phyloP scores from a whole-genome alignment of 75 land plant genomes.

The Cryptomeria japonica region DNA sequence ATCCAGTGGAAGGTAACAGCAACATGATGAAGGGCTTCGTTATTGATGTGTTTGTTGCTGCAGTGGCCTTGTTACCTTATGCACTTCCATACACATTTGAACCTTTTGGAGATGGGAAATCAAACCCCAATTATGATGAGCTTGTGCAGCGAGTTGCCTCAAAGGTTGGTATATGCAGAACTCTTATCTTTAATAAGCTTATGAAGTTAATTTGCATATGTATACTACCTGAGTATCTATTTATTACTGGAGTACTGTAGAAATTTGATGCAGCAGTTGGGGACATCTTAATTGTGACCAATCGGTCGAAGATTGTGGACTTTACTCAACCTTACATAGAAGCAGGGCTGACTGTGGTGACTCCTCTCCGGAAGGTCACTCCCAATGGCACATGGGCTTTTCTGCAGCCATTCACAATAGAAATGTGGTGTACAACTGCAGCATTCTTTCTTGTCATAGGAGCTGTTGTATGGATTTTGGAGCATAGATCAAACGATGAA shows the following conservation, averaged over 20 bases:
- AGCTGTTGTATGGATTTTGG: slow-evolving; percentile 59
- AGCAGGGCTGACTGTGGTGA: slow-evolving; percentile 30
- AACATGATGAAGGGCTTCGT: slow-evolving; percentile 36
- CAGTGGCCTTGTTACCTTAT: slow-evolving; percentile 35
- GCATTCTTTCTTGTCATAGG: slow-evolving; percentile 53
- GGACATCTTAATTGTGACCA: slow-evolving; percentile 15
- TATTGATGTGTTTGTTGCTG: slow-evolving; percentile 42
- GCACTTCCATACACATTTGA: slow-evolving; percentile 29
- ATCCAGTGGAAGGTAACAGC: not conserved
- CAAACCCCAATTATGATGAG: slow-evolving; percentile 43
- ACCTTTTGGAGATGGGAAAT: slow-evolving; percentile 42
- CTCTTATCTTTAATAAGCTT: too few species aligned
- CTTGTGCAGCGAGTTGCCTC: slow-evolving; percentile 32
- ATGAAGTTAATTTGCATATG: not conserved
- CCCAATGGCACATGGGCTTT: slow-evolving; percentile 50
- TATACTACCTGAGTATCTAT: not conserved
- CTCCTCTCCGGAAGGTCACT: slow-evolving; percentile 10
- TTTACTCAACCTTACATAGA: slow-evolving; percentile 66
- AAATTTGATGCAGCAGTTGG: slow-evolving; percentile 64
- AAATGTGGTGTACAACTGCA: slow-evolving; percentile 54
- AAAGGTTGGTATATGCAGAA: slow-evolving; percentile 29
- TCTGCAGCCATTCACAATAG: slow-evolving; percentile 47
- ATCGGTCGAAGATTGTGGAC: slow-evolving; percentile 44
- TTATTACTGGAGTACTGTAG: slow-evolving; percentile 19
- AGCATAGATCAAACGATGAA: slow-evolving; percentile 53